Evolutionary conservation across 2,329 filamentous ascomycete species (phyloP).

Genomic region (Aspergillus felis): DNA sequence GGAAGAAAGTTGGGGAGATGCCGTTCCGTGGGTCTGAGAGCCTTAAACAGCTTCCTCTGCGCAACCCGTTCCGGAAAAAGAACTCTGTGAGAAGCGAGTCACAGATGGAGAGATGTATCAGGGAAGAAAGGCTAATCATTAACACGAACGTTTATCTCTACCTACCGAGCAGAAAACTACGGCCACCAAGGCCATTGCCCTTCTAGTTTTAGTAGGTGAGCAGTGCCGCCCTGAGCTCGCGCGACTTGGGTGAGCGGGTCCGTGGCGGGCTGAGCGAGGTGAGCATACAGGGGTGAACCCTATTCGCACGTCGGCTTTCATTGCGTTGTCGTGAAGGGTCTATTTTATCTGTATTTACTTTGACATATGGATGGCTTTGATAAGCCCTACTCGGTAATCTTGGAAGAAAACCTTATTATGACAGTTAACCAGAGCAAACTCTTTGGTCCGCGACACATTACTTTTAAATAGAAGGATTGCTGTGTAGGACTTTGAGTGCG

Average conservation of each 20-base stretch:
- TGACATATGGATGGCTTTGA: too few species aligned
- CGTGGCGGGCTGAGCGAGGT: too few species aligned
- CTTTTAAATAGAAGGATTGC: too few species aligned
- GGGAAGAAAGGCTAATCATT: not conserved
- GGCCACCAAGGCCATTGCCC: not conserved
- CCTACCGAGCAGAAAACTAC: not conserved
- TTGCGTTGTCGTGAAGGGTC: too few species aligned
- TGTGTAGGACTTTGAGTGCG: too few species aligned
- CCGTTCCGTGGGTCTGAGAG: constrained; percentile 1
- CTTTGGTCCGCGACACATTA: too few species aligned
- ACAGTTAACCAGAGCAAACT: too few species aligned
- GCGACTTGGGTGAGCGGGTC: not conserved
- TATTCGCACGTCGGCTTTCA: too few species aligned
- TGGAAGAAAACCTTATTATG: too few species aligned
- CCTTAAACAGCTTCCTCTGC: not conserved
- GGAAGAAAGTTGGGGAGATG: constrained; percentile 18
- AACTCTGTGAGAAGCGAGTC: not conserved
- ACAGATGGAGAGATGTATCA: not conserved
- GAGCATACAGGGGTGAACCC: too few species aligned
- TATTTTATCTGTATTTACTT: too few species aligned
- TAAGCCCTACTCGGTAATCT: too few species aligned
- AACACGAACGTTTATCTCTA: not conserved
- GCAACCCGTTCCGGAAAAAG: not conserved
- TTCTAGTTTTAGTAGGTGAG: not conserved
- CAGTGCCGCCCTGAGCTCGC: not conserved